Evolutionary conservation across 768 basidiomycete genomes (phyloP).

Genomic region (Crepidotus variabilis): DNA sequence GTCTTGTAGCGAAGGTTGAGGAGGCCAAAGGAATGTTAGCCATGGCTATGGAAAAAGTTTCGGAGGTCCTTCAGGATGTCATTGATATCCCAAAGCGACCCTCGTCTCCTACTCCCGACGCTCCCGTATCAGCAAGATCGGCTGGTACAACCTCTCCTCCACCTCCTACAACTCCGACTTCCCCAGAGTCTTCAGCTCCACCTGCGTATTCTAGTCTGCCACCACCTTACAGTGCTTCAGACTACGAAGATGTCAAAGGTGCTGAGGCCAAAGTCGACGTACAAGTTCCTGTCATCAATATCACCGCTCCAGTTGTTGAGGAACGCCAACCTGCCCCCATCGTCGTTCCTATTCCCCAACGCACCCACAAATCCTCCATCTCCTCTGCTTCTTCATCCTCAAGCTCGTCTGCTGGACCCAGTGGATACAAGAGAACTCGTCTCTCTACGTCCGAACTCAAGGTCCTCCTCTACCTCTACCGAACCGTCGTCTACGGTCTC

Average conservation of each 20-base stretch:
- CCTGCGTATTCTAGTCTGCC: slow-evolving; percentile 3
- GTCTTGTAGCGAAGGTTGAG: background rate
- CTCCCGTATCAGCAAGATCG: background rate
- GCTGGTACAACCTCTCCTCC: background rate
- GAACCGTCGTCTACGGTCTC: slow-evolving; percentile 19
- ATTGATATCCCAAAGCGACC: background rate
- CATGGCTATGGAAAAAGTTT: background rate
- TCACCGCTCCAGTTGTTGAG: background rate
- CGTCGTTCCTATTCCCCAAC: background rate
- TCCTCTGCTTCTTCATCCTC: background rate
- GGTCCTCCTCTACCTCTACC: slow-evolving; percentile 18
- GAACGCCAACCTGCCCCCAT: background rate
- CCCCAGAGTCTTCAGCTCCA: background rate
- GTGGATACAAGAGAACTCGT: slow-evolving; percentile 3
- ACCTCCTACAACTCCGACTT: background rate
- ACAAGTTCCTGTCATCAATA: background rate
- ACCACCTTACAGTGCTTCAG: background rate
- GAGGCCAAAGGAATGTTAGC: background rate
- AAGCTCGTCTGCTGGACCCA: background rate
- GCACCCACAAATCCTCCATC: background rate
- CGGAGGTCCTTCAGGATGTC: background rate
- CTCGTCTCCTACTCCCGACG: background rate
- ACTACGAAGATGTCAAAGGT: background rate
- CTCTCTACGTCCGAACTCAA: slow-evolving; percentile 18
- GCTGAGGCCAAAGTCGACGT: background rate